A percentile compares a stretch with the other conserved stretches of the same genome.
These are phyloP conservation scores for Bonia amplexicaulis DNA, from an alignment of 176 grass and related monocot species.

Conservation along the genomic window DNA sequence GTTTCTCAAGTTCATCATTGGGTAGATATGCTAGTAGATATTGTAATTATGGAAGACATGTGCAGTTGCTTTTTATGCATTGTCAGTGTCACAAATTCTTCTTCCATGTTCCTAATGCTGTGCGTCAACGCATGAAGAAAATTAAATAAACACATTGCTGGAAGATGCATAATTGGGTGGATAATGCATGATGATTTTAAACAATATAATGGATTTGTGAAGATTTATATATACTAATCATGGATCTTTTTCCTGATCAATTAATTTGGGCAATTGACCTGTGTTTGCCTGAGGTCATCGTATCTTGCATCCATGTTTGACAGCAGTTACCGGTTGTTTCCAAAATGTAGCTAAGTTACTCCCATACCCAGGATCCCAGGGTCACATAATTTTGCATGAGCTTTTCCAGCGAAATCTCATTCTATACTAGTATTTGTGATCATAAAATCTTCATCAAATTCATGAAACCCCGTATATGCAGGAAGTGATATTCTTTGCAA, in stretches of 20 bases:
- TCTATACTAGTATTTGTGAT: background rate
- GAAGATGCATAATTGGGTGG: background rate
- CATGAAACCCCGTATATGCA: background rate
- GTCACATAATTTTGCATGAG: background rate
- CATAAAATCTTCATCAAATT: background rate
- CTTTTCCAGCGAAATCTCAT: background rate
- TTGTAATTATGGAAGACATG: background rate
- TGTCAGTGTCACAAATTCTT: background rate
- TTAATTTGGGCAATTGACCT: background rate
- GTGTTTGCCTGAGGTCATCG: background rate
- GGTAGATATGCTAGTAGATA: background rate
- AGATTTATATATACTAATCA: background rate
- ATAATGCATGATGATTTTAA: background rate
- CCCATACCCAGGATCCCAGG: background rate
- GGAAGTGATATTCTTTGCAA: background rate
- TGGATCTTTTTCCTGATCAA: background rate
- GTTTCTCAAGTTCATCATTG: background rate
- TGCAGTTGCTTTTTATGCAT: background rate
- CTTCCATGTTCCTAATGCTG: background rate
- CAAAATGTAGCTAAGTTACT: background rate
- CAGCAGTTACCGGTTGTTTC: background rate
- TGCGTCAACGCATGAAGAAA: background rate
- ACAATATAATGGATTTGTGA: background rate
- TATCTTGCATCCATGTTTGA: background rate
- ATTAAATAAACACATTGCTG: background rate